Evolutionary conservation across 169 alveolate genomes (phyloP), one percentile per base, ranked within the genome.

Genomic region (Toxoplasma gondii): DNA sequence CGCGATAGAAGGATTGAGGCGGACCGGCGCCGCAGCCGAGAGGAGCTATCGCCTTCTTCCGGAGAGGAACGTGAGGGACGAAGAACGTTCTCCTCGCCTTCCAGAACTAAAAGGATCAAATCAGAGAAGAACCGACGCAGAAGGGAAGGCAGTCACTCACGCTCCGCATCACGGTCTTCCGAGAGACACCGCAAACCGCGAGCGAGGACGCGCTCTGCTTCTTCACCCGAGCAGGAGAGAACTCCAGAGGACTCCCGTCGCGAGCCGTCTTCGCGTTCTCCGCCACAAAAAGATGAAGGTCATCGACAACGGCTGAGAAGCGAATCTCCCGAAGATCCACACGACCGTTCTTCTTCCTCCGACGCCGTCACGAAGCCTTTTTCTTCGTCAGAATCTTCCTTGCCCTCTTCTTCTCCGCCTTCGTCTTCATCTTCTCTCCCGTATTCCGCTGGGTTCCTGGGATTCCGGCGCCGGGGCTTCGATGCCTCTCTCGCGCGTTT

Each of bases 401-500:
- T 27, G n/a, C 22, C 74, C 29, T 64, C 74, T 31, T 16, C 74
- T 16, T 7, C 74, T 16, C n/a, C n/a, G n/a, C n/a, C n/a, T n/a
- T n/a, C n/a, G n/a, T n/a, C n/a, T n/a, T n/a, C n/a, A n/a, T 64
- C 74, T 78, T 19, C 86, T 16, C 29, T 10, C 24, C 7, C 44
- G 39, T 78, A 41, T 78, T 19, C 86, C 4, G 27, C 86, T 4
- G 22, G 45, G 2, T 78, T 78, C n/a, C 44, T 78, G 22, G n/a
- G 74, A 1, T 78, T 78, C 24, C 86, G 86, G 45, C 39, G 45
- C 10, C 39, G 86, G 22, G 44, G 86, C 4, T 64, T 64, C 29
- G 86, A 45, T 1, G 39, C 45, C n/a, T 82, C 67, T 10, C 67
- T 82, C 67, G 90, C 90, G 36, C 90, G 90, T 22, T 36, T 82